Base-by-base conservation (phyloP, 805 yeast species). In the Danielia reshetovae region DNA sequence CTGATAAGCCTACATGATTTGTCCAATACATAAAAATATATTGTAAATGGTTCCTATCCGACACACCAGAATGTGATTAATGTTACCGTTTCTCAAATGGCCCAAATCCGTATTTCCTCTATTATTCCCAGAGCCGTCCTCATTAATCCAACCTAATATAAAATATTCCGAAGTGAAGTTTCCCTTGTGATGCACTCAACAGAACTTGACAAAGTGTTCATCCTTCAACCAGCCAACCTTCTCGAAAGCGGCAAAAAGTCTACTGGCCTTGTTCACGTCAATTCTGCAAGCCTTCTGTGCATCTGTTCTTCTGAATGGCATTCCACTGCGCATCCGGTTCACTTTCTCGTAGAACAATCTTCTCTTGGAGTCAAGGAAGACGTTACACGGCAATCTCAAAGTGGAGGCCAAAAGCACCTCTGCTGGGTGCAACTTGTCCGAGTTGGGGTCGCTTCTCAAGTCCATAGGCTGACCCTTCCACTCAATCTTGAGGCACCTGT, bases 381-480 rank as follows among this genome's bases (percentile, higher is more conserved):
- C 78, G 42, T 81, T 84, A 39, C 88, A 82, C 7, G 97, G 96
- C 46, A 90, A 70, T 56, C 98, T 74, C 52, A 90, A 70, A n/a
- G 81, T 83, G 12, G 94, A 82, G 4, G 97, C 97, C 42, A 90
- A 69, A 27, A 74, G 70, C 11, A 83, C 73, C 62, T 90, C 98
- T 4, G 96, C 96, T 0, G 97, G 97, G 60, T 90, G 97, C 45
- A 93, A 70, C 49, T 80, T 73, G 30, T 64, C 63, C 32, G 74
- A 60, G 46, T 85, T 72, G 14, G 96, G 94, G 60, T 93, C 97
- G 21, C 60, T 51, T 12, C 81, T 70, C 37, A 90, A 72, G 58
- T 85, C 94, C 96, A 90, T 88, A 24, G 97, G 95, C 50, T 88
- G 95, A 8, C 97, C 98, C 65, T 89, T 90, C 98, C 98, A 90